phyloP scores from a whole-genome alignment of 106 monocot genomes.

The Dioscorea dumetorum region DNA sequence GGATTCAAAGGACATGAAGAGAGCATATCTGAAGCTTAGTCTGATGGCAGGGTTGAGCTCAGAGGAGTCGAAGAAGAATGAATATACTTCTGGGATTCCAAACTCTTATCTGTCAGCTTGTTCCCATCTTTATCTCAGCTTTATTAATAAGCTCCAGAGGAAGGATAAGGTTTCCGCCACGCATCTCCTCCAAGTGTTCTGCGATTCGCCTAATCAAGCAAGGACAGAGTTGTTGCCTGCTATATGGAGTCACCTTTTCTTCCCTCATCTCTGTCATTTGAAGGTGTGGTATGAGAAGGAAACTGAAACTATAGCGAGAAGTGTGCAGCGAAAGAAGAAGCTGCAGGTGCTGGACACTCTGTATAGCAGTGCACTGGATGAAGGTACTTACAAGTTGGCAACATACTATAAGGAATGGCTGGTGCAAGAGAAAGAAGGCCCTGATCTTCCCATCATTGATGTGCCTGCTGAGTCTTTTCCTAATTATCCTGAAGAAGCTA shows the following conservation, averaged over 20 bases:
- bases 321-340: constrained; percentile 4
- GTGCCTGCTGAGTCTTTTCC: too few relatives aligned
- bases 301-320: constrained; percentile 2
- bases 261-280: constrained; percentile 36
- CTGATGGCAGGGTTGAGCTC: constrained; percentile 27
- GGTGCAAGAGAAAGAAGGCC: constrained; percentile 1
- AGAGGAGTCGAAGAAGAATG: constrained; percentile 9
- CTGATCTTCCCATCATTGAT: too few relatives aligned
- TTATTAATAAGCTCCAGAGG: constrained; percentile 39
- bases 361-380: constrained; percentile 32
- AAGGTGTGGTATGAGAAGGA: constrained; percentile 36
- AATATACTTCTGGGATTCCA: constrained; percentile 16
- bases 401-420: constrained; percentile 60
- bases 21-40: constrained; percentile 30
- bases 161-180: constrained; percentile 35
- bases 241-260: constrained; percentile 49
- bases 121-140: constrained; percentile 49
- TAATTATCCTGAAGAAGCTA: too few relatives aligned
- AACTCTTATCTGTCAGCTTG: constrained; percentile 33
- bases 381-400: constrained; percentile 43
- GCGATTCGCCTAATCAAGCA: constrained; percentile 27
- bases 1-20: constrained; percentile 26
- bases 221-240: constrained; percentile 32
- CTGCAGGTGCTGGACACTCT: constrained; percentile 30
- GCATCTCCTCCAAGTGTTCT: constrained; percentile 48